Percentiles rank a stretch among this genome's conserved stretches.
These are phyloP conservation scores for Aspergillus latus DNA, from an alignment of 2,329 filamentous ascomycete species.

Conservation along the genomic window DNA sequence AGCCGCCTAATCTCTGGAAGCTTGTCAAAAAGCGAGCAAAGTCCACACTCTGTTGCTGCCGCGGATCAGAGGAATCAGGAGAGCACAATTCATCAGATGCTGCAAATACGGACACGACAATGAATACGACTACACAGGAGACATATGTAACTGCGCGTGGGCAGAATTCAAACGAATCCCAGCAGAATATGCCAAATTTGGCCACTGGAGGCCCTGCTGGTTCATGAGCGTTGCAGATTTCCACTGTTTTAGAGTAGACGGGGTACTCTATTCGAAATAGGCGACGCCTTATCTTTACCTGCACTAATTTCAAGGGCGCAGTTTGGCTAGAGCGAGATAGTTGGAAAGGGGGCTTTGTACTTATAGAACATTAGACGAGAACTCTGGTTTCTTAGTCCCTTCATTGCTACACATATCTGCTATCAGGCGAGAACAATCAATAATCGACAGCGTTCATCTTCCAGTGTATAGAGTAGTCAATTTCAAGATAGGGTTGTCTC, in stretches of 20 bases:
- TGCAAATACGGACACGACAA: neutral
- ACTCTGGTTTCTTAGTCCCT: neutral
- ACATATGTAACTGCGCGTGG: conserved; percentile 6
- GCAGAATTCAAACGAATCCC: neutral
- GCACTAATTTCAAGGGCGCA: neutral
- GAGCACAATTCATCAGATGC: neutral
- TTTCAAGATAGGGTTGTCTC: too few relatives aligned
- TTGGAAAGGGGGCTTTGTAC: neutral
- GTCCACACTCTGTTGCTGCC: conserved; percentile 1
- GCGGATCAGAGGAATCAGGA: neutral
- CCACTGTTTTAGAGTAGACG: neutral
- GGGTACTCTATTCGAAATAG: neutral
- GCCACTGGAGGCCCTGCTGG: neutral
- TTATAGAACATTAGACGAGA: neutral
- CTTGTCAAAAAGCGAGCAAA: neutral
- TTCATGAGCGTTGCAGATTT: neutral
- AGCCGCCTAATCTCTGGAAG: neutral
- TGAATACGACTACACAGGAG: conserved; percentile 5
- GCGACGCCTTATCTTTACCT: conserved; percentile 3
- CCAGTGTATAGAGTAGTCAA: too few relatives aligned
- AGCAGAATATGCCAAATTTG: neutral
- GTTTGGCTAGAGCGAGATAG: neutral
- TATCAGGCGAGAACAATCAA: neutral
- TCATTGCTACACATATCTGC: neutral
- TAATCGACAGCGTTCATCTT: neutral